These are phyloP conservation scores for Raffaelea arxii DNA, from an alignment of 2,329 filamentous ascomycete species.

Conservation along the genomic window DNA sequence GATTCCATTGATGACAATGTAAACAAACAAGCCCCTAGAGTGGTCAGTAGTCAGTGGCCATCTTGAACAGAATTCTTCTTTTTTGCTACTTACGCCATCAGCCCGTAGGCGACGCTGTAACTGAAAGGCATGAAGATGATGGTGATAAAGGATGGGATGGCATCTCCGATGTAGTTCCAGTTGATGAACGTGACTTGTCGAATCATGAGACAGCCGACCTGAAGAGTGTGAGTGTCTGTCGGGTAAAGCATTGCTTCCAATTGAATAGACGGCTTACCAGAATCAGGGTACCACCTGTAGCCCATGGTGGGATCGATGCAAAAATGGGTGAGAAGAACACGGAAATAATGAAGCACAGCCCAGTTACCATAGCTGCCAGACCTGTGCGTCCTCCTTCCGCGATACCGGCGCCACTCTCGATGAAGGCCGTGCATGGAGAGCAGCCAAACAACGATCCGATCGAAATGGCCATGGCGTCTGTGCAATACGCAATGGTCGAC, in stretches of 20 bases:
- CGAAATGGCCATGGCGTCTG: conserved; percentile 61
- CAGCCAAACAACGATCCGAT: conserved; percentile 60
- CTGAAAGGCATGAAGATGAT: conserved; percentile 69
- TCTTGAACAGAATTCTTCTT: no score
- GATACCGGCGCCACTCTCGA: conserved; percentile 68
- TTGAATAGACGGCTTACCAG: conserved; percentile 34
- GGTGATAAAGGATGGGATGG: conserved; percentile 66
- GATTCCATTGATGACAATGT: conserved; percentile 38
- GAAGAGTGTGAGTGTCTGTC: background rate
- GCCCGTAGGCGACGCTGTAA: conserved; percentile 68
- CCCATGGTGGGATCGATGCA: conserved; percentile 69
- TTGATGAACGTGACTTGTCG: conserved; percentile 66
- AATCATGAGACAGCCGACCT: conserved; percentile 71
- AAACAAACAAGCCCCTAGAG: conserved; percentile 42
- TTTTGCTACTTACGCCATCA: conserved; percentile 64
- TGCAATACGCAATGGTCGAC: conserved; percentile 69
- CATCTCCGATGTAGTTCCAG: conserved; percentile 67
- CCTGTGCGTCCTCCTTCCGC: conserved; percentile 66
- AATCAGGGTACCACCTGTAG: conserved; percentile 63
- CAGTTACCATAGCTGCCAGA: conserved; percentile 59
- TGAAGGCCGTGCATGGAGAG: conserved; percentile 64
- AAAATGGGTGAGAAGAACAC: conserved; percentile 71
- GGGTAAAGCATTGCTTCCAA: background rate
- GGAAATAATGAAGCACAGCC: conserved; percentile 59
- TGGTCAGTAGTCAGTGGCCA: background rate